Evolutionary conservation across 441 rosid species (phyloP).

Genomic region (Pelargonium cotyledonis): DNA sequence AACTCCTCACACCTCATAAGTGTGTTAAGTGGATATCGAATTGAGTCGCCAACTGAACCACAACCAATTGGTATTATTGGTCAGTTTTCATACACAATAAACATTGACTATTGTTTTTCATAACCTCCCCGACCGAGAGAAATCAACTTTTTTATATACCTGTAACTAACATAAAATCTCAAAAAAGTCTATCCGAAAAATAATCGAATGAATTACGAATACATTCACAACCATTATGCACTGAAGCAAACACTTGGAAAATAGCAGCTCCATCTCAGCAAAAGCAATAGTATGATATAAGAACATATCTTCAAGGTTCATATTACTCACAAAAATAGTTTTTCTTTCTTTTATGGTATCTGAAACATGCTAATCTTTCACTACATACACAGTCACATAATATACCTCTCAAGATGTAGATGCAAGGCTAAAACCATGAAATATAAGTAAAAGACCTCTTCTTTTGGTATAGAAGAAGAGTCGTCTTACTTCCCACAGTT

Average conservation of each 20-base stretch:
- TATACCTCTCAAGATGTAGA: background rate
- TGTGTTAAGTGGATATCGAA: too few relatives aligned
- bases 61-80: too few relatives aligned
- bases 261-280: background rate
- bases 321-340: background rate
- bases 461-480: background rate
- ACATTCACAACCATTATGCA: background rate
- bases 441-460: background rate
- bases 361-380: slow-evolving; percentile 7
- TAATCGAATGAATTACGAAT: background rate
- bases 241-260: background rate
- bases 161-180: too few relatives aligned
- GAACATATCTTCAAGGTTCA: slow-evolving; percentile 3
- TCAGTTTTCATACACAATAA: too few relatives aligned
- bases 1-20: too few relatives aligned
- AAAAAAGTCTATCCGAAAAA: too few relatives aligned
- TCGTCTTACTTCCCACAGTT: slow-evolving; percentile 6
- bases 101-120: too few relatives aligned
- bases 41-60: too few relatives aligned
- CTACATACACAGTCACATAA: background rate
- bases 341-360: background rate
- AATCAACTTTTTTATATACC: too few relatives aligned
- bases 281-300: background rate
- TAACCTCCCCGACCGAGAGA: too few relatives aligned
- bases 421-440: slow-evolving; percentile 1